Evolutionary conservation across 2,329 filamentous ascomycete species (phyloP).

Genomic region (Geosmithia flava): DNA sequence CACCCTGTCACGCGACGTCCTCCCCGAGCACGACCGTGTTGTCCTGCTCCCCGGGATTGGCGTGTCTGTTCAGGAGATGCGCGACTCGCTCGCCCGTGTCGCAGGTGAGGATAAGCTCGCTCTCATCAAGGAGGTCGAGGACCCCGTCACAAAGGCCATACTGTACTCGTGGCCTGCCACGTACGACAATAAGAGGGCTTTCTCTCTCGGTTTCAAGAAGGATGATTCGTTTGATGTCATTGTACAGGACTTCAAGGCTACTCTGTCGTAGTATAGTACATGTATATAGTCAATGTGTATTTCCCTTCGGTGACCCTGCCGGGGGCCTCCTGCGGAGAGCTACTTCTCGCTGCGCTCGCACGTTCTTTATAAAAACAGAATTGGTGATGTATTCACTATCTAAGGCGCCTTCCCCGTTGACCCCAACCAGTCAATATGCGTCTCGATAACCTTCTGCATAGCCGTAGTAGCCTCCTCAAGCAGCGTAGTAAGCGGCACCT

Average conservation of each 20-base stretch:
- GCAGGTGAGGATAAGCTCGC: slow-evolving; percentile 28
- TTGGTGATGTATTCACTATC: neutral
- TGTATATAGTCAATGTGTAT: too few relatives aligned
- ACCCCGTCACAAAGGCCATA: slow-evolving; percentile 31
- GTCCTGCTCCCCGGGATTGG: slow-evolving; percentile 35
- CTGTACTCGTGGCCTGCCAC: slow-evolving; percentile 36
- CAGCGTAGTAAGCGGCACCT: slow-evolving; percentile 9
- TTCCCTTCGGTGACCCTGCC: too few relatives aligned
- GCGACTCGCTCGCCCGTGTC: slow-evolving; percentile 31
- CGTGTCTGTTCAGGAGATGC: slow-evolving; percentile 33
- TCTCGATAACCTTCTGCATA: slow-evolving; percentile 6
- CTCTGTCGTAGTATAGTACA: neutral
- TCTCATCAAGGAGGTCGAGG: slow-evolving; percentile 29
- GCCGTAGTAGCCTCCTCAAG: slow-evolving; percentile 10
- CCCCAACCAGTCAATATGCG: slow-evolving; percentile 11
- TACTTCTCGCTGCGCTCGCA: too few relatives aligned
- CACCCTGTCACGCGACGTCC: slow-evolving; percentile 6
- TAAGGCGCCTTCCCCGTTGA: slow-evolving; percentile 9
- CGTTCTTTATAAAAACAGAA: neutral
- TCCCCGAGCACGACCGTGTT: slow-evolving; percentile 5
- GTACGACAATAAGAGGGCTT: slow-evolving; percentile 35
- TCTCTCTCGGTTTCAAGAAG: slow-evolving; percentile 32
- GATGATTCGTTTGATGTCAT: slow-evolving; percentile 22
- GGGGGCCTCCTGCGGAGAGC: too few relatives aligned
- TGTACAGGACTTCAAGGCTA: slow-evolving; percentile 7